phyloP scores from a whole-genome alignment of 345 rosid species.

The Aquilaria yunnanensis region DNA sequence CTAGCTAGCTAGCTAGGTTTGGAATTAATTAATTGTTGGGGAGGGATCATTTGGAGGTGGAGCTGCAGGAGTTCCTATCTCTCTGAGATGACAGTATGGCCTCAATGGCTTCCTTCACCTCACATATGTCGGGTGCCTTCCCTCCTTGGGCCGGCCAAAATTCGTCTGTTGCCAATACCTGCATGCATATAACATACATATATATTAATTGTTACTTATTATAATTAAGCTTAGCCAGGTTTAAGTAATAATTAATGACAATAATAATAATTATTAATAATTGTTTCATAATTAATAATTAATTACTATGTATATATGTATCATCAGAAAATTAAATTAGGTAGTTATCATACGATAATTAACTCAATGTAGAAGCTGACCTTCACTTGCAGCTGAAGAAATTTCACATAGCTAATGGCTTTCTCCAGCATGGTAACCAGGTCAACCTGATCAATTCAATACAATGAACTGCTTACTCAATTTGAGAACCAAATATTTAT shows the following conservation, averaged over 20 bases:
- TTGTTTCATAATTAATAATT: too few species aligned
- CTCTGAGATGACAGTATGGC: conserved; percentile 76
- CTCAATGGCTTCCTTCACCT: conserved; percentile 96
- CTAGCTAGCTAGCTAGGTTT: too few species aligned
- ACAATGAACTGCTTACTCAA: neutral
- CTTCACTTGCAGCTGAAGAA: conserved; percentile 97
- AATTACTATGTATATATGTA: too few species aligned
- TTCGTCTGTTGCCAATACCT: conserved; percentile 95
- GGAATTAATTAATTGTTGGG: too few species aligned
- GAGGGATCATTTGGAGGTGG: too few species aligned
- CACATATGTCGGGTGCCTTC: conserved; percentile 89
- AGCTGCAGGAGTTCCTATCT: conserved; percentile 20
- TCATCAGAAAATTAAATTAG: too few species aligned
- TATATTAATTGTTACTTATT: neutral
- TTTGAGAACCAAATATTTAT: neutral
- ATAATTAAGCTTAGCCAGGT: too few species aligned
- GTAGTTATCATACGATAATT: neutral
- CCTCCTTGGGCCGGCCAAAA: conserved; percentile 97
- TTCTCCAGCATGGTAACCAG: conserved; percentile 95
- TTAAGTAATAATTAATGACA: too few species aligned
- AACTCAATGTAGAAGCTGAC: conserved; percentile 17
- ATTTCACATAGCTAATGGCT: conserved; percentile 85
- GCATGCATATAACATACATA: neutral
- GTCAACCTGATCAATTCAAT: conserved; percentile 45
- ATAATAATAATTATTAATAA: too few species aligned